phyloP scores from a whole-genome alignment of 1,139 yeast species.

The Geotrichum siamense region DNA sequence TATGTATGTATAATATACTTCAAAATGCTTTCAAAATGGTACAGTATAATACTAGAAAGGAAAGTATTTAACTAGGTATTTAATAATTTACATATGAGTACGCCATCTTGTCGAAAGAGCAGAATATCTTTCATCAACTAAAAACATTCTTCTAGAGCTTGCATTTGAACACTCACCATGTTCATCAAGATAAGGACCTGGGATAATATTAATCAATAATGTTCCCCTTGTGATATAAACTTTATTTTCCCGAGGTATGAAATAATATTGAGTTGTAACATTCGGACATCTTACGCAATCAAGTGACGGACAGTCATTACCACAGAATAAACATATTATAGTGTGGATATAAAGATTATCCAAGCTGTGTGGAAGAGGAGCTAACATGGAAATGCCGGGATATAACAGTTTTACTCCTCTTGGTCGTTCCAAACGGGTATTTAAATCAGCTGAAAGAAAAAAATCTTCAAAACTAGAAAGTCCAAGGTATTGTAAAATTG shows the following conservation, averaged over 20 bases:
- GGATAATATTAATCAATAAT: too few species aligned
- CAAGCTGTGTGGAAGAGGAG: neutral
- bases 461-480: neutral
- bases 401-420: neutral
- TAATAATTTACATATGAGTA: too few species aligned
- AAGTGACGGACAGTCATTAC: neutral
- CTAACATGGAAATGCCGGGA: neutral
- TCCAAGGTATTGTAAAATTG: neutral
- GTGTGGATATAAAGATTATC: neutral
- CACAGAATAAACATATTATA: constrained; percentile 1
- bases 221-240: neutral
- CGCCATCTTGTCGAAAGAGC: constrained; percentile 47
- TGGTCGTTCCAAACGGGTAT: neutral
- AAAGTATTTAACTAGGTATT: too few species aligned
- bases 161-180: constrained; percentile 63
- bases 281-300: neutral
- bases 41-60: too few species aligned
- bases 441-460: neutral
- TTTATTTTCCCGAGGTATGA: neutral
- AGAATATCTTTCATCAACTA: constrained; percentile 58
- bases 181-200: constrained; percentile 78
- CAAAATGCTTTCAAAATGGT: too few species aligned
- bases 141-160: constrained; percentile 35
- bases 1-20: too few species aligned
- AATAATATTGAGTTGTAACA: neutral